Evolutionary conservation across 208 protist species (phyloP).

Genomic region (Novymonas esmeraldas): DNA sequence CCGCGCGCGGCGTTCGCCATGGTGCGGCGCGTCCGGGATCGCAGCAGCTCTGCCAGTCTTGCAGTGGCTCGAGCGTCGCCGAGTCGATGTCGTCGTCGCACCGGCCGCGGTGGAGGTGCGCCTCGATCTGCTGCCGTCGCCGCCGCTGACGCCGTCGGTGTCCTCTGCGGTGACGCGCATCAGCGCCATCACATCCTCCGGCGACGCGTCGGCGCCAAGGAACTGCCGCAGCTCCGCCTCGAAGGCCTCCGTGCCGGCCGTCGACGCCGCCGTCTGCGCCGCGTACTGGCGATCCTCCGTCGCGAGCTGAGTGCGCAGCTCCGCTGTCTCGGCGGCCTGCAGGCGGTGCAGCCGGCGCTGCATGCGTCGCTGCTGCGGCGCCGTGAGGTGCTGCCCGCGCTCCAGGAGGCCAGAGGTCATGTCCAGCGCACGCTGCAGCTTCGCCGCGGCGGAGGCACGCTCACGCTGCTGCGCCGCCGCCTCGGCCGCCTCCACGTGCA

Average conservation of each 20-base stretch:
- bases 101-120: too few species aligned
- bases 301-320: conserved; percentile 11
- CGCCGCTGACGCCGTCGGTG: not conserved
- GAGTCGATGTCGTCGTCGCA: too few species aligned
- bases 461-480: conserved; percentile 14
- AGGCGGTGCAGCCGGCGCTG: conserved; percentile 30
- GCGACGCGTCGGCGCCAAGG: conserved; percentile 44
- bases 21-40: too few species aligned
- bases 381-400: conserved; percentile 22
- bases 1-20: too few species aligned
- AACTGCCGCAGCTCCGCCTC: conserved; percentile 54
- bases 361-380: conserved; percentile 28
- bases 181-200: conserved; percentile 19
- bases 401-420: conserved; percentile 11
- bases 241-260: conserved; percentile 24
- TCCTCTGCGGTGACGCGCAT: conserved; percentile 11
- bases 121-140: not conserved
- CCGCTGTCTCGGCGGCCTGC: conserved; percentile 17
- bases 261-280: not conserved
- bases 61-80: too few species aligned
- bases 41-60: too few species aligned
- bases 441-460: conserved; percentile 18
- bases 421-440: conserved; percentile 25
- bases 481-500: conserved; percentile 16
- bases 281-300: conserved; percentile 18